Percentiles rank a stretch among this genome's conserved stretches.
phyloP scores from a whole-genome alignment of 2,329 filamentous ascomycete species.

The Juglanconis juglandina region DNA sequence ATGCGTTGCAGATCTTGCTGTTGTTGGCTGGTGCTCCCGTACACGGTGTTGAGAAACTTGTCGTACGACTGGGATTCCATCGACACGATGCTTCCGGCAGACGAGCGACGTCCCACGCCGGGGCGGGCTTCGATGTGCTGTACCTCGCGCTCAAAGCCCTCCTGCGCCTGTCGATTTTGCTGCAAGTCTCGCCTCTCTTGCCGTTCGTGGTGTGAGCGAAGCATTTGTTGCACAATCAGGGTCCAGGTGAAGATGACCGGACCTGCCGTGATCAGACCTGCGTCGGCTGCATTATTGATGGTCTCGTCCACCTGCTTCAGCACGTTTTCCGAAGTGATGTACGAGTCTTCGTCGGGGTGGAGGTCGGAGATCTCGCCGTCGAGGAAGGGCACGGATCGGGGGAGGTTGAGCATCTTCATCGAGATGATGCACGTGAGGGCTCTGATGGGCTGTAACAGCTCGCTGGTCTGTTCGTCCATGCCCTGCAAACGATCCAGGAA shows the following conservation, averaged over 20 bases:
- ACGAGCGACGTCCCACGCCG: slow-evolving; percentile 49
- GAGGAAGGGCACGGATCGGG: slow-evolving; percentile 53
- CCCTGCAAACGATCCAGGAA: slow-evolving; percentile 66
- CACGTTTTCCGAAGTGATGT: slow-evolving; percentile 66
- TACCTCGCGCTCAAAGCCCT: slow-evolving; percentile 51
- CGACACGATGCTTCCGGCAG: slow-evolving; percentile 59
- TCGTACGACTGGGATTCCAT: slow-evolving; percentile 60
- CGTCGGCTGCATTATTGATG: slow-evolving; percentile 58
- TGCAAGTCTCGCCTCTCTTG: slow-evolving; percentile 58
- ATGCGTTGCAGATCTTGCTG: slow-evolving; percentile 51
- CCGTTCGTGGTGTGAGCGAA: slow-evolving; percentile 58
- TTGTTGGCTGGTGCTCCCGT: slow-evolving; percentile 38
- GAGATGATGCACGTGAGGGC: slow-evolving; percentile 68
- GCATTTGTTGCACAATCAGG: slow-evolving; percentile 68
- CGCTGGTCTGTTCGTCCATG: slow-evolving; percentile 45
- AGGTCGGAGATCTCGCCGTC: slow-evolving; percentile 45
- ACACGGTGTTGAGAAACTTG: slow-evolving; percentile 43
- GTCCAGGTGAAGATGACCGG: slow-evolving; percentile 81
- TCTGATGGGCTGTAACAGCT: slow-evolving; percentile 63
- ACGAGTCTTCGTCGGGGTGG: slow-evolving; percentile 48
- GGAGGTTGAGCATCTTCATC: slow-evolving; percentile 66
- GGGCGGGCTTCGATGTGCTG: slow-evolving; percentile 31
- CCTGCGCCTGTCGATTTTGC: slow-evolving; percentile 56
- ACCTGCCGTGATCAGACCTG: slow-evolving; percentile 59
- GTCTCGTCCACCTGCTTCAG: slow-evolving; percentile 71